phyloP scores from a whole-genome alignment of 2,329 filamentous ascomycete genomes.

The Alternaria angustiovoidea region DNA sequence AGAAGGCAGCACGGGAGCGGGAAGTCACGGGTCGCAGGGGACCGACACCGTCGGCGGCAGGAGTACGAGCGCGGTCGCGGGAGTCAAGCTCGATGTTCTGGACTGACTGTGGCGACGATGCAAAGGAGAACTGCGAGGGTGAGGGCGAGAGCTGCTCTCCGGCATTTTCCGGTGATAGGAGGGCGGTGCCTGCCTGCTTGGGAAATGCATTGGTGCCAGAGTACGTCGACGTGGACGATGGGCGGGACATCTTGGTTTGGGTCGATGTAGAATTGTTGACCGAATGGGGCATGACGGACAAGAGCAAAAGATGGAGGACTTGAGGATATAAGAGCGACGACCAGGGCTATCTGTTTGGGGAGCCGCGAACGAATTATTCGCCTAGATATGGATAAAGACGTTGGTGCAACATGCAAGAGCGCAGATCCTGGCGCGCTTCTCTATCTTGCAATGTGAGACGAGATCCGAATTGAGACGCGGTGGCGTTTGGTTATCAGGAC shows the following conservation, averaged over 20 bases:
- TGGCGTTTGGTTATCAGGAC: constrained; percentile 16
- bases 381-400: constrained; percentile 38
- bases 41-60: constrained; percentile 29
- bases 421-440: constrained; percentile 22
- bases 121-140: constrained; percentile 50
- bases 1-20: constrained; percentile 47
- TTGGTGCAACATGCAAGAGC: constrained; percentile 31
- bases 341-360: constrained; percentile 31
- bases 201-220: constrained; percentile 46
- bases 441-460: constrained; percentile 22
- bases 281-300: constrained; percentile 47
- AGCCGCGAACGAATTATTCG: constrained; percentile 35
- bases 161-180: constrained; percentile 38
- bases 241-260: constrained; percentile 46
- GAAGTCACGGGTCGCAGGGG: constrained; percentile 24
- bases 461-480: constrained; percentile 11
- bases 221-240: constrained; percentile 46
- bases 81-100: constrained; percentile 27
- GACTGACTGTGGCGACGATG: constrained; percentile 44
- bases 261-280: constrained; percentile 43
- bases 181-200: constrained; percentile 43
- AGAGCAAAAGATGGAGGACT: constrained; percentile 11
- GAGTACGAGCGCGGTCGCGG: constrained; percentile 28
- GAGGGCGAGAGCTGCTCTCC: constrained; percentile 45
- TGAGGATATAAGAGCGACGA: constrained; percentile 21